These are phyloP conservation scores for Mycena kentingensis DNA, from an alignment of 768 basidiomycete species.

Conservation along the genomic window DNA sequence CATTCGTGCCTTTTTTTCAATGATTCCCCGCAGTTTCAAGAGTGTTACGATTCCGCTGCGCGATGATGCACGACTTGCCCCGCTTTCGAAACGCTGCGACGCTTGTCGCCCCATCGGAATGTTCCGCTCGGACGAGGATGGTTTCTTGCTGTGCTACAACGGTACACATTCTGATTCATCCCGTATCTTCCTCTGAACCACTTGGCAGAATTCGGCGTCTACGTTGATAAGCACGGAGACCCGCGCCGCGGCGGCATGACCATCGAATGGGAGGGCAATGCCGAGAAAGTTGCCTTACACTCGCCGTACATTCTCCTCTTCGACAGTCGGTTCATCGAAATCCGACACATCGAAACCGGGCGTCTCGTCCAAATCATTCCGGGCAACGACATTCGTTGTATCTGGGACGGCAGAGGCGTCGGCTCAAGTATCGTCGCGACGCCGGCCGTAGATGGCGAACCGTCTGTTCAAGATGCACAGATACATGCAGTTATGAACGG, in stretches of 20 bases:
- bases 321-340: conserved; percentile 87
- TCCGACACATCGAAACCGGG: conserved; percentile 81
- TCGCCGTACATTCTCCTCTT: conserved; percentile 87
- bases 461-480: conserved; percentile 71
- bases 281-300: conserved; percentile 87
- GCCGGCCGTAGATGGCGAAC: conserved; percentile 51
- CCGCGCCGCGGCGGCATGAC: conserved; percentile 63
- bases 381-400: conserved; percentile 79
- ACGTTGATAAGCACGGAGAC: conserved; percentile 87
- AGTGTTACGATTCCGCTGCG: conserved; percentile 87
- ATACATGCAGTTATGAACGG: conserved; percentile 86
- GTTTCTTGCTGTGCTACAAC: conserved; percentile 93
- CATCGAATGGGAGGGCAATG: conserved; percentile 89
- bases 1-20: background rate
- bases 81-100: conserved; percentile 84
- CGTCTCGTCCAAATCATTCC: conserved; percentile 80
- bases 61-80: conserved; percentile 64
- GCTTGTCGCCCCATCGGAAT: conserved; percentile 87
- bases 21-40: conserved; percentile 65
- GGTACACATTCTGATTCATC: conserved; percentile 49
- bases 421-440: conserved; percentile 47
- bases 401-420: conserved; percentile 66
- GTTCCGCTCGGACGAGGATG: conserved; percentile 89
- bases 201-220: conserved; percentile 80
- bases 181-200: background rate